A percentile compares a stretch with the other conserved stretches of the same genome.
These are phyloP conservation scores for Penicillium ucsense DNA, from an alignment of 495 filamentous ascomycete species.

Conservation along the genomic window DNA sequence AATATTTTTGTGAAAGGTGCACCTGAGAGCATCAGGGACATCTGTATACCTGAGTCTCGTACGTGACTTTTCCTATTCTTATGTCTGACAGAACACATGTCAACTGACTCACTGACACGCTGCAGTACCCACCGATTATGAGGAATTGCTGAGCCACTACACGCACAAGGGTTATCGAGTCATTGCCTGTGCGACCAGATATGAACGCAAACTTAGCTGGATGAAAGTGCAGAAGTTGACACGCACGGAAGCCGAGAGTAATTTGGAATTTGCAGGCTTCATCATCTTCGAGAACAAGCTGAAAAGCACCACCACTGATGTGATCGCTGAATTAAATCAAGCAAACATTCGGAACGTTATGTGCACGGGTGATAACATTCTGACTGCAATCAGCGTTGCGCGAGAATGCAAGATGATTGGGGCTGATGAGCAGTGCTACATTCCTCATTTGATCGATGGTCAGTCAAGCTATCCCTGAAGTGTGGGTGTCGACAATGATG, in stretches of 20 bases:
- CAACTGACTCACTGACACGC: constrained; percentile 3
- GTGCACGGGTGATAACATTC: constrained; percentile 98
- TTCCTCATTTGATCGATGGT: constrained; percentile 80
- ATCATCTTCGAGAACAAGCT: constrained; percentile 99
- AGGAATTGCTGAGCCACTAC: constrained; percentile 78
- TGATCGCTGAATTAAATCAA: constrained; percentile 72
- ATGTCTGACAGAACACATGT: neutral
- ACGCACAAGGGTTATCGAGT: constrained; percentile 94
- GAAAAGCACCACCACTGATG: constrained; percentile 67
- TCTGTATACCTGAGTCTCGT: constrained; percentile 75
- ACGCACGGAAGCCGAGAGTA: constrained; percentile 69
- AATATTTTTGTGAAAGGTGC: constrained; percentile 94
- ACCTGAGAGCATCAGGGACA: constrained; percentile 89
- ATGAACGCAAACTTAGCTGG: constrained; percentile 79
- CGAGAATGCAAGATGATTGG: constrained; percentile 83
- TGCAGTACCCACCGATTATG: constrained; percentile 79
- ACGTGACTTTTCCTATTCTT: constrained; percentile 21
- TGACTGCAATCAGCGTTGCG: constrained; percentile 94
- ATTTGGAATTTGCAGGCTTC: constrained; percentile 83
- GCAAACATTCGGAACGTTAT: constrained; percentile 88
- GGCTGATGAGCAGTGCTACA: constrained; percentile 74
- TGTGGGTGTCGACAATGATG: too few relatives aligned
- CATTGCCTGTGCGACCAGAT: constrained; percentile 91
- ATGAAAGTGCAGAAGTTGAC: constrained; percentile 90
- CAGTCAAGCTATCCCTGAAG: constrained; percentile 1